Evolutionary conservation across 1,284 basidiomycete species (phyloP).

Genomic region (Erythrobasidium hasegawianum): DNA sequence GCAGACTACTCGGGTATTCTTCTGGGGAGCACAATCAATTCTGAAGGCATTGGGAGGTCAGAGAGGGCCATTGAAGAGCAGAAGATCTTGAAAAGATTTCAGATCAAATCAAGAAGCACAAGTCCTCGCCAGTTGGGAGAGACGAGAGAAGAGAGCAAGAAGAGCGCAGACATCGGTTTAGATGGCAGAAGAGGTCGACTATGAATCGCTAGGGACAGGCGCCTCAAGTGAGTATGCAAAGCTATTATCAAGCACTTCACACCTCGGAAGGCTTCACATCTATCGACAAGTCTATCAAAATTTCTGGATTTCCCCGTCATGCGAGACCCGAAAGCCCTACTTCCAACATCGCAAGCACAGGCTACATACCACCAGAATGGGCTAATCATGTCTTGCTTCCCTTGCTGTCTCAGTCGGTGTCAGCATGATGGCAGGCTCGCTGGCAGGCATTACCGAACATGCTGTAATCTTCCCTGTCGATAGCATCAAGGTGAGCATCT

Average conservation of each 20-base stretch:
- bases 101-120: no score
- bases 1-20: no score
- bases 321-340: not conserved
- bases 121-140: no score
- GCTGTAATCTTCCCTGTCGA: slow-evolving; percentile 98
- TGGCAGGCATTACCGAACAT: slow-evolving; percentile 98
- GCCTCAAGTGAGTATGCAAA: slow-evolving; percentile 29
- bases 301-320: not conserved
- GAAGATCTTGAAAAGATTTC: no score
- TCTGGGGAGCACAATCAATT: no score
- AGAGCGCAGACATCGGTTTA: no score
- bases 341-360: not conserved
- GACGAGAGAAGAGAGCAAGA: no score
- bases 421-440: slow-evolving; percentile 94
- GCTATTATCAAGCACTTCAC: no score
- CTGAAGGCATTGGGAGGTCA: no score
- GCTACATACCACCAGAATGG: not conserved
- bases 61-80: no score
- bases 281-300: not conserved
- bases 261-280: no score
- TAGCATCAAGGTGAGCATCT: slow-evolving; percentile 79
- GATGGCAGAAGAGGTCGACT: slow-evolving; percentile 35
- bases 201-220: slow-evolving; percentile 26
- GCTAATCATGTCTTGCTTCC: not conserved
- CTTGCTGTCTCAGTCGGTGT: slow-evolving; percentile 53